Evolutionary conservation across 2,329 filamentous ascomycete genomes (phyloP).

Genomic region (Phyllosticta citribraziliensis): DNA sequence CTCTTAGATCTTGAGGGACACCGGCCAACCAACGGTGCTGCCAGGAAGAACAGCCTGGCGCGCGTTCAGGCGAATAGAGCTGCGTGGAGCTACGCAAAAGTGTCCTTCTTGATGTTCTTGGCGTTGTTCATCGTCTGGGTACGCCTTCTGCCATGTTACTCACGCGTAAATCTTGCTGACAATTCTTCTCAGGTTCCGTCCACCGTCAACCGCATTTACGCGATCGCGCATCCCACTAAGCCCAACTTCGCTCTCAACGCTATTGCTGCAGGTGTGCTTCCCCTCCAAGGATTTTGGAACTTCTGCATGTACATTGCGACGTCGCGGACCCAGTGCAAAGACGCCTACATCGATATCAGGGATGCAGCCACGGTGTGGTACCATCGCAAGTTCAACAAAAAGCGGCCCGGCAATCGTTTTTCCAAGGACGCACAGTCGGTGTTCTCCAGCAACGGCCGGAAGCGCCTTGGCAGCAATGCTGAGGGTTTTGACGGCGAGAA

Average conservation of each 20-base stretch:
- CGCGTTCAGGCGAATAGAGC: constrained; percentile 26
- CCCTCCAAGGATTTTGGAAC: constrained; percentile 80
- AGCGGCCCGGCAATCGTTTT: neutral
- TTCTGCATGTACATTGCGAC: constrained; percentile 65
- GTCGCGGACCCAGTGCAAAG: constrained; percentile 47
- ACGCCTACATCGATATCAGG: constrained; percentile 1
- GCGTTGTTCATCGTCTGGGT: constrained; percentile 63
- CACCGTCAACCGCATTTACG: constrained; percentile 66
- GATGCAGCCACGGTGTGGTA: neutral
- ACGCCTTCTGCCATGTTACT: neutral
- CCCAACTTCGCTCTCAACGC: constrained; percentile 51
- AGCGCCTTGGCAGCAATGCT: neutral
- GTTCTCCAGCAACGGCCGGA: neutral
- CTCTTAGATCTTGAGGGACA: neutral
- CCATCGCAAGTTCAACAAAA: neutral
- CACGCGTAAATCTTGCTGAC: neutral
- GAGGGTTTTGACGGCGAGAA: neutral
- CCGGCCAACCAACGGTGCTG: neutral
- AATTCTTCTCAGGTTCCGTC: constrained; percentile 46
- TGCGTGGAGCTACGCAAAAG: constrained; percentile 61
- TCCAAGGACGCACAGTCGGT: neutral
- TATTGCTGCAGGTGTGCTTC: constrained; percentile 63
- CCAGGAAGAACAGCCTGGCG: neutral
- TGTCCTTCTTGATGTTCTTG: constrained; percentile 60
- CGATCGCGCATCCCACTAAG: constrained; percentile 46